Evolutionary conservation across 1,284 basidiomycete species (phyloP).

Genomic region (Polyporus tsugae): DNA sequence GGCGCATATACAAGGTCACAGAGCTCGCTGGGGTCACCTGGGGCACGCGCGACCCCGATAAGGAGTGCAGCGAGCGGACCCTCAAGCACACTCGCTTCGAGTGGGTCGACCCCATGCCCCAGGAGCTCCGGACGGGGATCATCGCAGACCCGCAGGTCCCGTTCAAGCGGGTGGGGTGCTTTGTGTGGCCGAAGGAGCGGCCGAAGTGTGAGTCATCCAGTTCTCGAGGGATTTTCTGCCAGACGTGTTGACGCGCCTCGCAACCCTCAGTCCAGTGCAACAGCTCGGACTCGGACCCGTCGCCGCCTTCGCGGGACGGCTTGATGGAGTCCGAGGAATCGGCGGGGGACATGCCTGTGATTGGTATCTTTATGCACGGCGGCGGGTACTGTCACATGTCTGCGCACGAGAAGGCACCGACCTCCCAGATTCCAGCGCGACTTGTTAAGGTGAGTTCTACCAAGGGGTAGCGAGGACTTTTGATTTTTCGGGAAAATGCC

Average conservation of each 20-base stretch:
- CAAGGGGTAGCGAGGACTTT: too few relatives aligned
- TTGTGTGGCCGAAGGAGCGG: constrained; percentile 53
- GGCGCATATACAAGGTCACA: constrained; percentile 58
- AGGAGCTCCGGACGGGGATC: constrained; percentile 50
- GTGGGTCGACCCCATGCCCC: constrained; percentile 54
- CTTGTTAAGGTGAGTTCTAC: constrained; percentile 47
- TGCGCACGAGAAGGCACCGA: constrained; percentile 55
- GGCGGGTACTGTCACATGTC: constrained; percentile 66
- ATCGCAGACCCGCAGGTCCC: constrained; percentile 48
- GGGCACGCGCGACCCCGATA: constrained; percentile 54
- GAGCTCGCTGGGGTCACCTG: constrained; percentile 62
- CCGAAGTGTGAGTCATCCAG: constrained; percentile 32
- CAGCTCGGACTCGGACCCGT: neutral
- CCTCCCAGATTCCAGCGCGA: constrained; percentile 56
- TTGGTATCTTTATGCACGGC: constrained; percentile 60
- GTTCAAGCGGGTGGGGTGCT: constrained; percentile 55
- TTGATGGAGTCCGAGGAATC: constrained; percentile 33
- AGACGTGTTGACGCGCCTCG: neutral
- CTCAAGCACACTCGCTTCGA: constrained; percentile 56
- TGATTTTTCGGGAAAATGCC: too few relatives aligned
- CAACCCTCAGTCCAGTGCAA: neutral
- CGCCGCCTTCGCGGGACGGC: neutral
- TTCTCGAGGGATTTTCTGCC: neutral
- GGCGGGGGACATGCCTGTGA: constrained; percentile 42
- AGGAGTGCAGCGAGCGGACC: constrained; percentile 39